Evolutionary conservation across 306 rosid genomes (phyloP), one percentile per base, ranked within the genome.

Genomic region (Glycine tomentella): DNA sequence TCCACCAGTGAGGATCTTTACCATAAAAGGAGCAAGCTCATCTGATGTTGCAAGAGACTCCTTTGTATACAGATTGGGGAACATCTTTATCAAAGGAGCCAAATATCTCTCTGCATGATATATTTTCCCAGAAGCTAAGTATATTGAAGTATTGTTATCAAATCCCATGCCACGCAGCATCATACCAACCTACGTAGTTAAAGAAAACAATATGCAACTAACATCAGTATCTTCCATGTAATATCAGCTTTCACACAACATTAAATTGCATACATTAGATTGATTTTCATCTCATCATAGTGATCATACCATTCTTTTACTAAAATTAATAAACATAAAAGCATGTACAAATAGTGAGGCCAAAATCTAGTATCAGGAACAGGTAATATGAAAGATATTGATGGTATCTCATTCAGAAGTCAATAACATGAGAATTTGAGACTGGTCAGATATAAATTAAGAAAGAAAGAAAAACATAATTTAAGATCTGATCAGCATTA

Each of bases 91-190:
- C 53, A 96, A 84, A 53, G 99, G 98, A 81, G 90, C 86, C 79
- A 96, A 86, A 86, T 92, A 85, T 83, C 88, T 96, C 82, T 92
- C 97, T 38, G 87, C 90, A 59, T 76, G 77, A 84, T 93, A 96
- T 83, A 93, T 88, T 87, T 90, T 89, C 44, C 99, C 99, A 7
- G 99, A 89, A 69, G 98, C 99, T 86, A 96, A 87, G 86, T 88
- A 96, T 78, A 96, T 87, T 73, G 94, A 86, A 5, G 97, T 96
- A 76, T 78, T 86, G 84, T 93, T 93, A 80, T 87, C 87, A 77
- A 96, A 92, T 57, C 98, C 99, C 97, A 96, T 90, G 82, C 97
- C 99, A 9, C 94, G 93, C 44, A 96, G 89, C 92, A 96, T 88
- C 94, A 93, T 84, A 42, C 98, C 99, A 58, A 93, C 99, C 99